Evolutionary conservation across 2,329 filamentous ascomycete genomes (phyloP).

Genomic region (Tolypocladium endophyticum): DNA sequence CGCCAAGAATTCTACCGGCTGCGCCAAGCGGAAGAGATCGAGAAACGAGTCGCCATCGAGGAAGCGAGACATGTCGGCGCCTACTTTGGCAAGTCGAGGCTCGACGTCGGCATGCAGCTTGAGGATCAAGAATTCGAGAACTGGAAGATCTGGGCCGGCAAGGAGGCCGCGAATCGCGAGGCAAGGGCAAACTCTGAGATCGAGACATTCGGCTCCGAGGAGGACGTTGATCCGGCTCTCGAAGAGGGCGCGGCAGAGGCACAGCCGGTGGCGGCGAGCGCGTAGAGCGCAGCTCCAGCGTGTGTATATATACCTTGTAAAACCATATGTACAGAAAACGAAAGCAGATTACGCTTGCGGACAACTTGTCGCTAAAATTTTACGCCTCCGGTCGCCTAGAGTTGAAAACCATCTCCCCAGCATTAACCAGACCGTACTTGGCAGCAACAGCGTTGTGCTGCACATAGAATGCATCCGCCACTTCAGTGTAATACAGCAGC

Average conservation of each 20-base stretch:
- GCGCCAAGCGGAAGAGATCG: slow-evolving; percentile 72
- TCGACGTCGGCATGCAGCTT: slow-evolving; percentile 70
- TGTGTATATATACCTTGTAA: slow-evolving; percentile 11
- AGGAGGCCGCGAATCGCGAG: slow-evolving; percentile 31
- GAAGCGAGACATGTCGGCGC: slow-evolving; percentile 80
- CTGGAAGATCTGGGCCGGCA: slow-evolving; percentile 73
- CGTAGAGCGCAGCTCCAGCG: neutral
- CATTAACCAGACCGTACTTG: slow-evolving; percentile 27
- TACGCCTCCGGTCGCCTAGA: slow-evolving; percentile 14
- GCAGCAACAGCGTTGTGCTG: slow-evolving; percentile 62
- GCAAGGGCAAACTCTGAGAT: slow-evolving; percentile 30
- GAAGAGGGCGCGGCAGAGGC: slow-evolving; percentile 9
- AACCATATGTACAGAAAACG: slow-evolving; percentile 8
- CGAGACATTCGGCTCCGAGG: slow-evolving; percentile 28
- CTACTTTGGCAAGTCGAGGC: slow-evolving; percentile 69
- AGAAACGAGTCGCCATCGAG: slow-evolving; percentile 73
- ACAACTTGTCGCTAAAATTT: neutral
- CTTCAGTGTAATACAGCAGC: slow-evolving; percentile 49
- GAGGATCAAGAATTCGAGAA: slow-evolving; percentile 71
- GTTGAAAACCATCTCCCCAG: slow-evolving; percentile 29
- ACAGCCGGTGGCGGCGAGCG: neutral
- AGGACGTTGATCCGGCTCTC: slow-evolving; percentile 15
- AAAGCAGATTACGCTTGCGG: neutral
- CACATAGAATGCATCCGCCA: slow-evolving; percentile 72
- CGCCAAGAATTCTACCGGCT: slow-evolving; percentile 84